Base-by-base conservation (phyloP, 2,329 filamentous ascomycete genomes). In the Colletotrichum sp. region DNA sequence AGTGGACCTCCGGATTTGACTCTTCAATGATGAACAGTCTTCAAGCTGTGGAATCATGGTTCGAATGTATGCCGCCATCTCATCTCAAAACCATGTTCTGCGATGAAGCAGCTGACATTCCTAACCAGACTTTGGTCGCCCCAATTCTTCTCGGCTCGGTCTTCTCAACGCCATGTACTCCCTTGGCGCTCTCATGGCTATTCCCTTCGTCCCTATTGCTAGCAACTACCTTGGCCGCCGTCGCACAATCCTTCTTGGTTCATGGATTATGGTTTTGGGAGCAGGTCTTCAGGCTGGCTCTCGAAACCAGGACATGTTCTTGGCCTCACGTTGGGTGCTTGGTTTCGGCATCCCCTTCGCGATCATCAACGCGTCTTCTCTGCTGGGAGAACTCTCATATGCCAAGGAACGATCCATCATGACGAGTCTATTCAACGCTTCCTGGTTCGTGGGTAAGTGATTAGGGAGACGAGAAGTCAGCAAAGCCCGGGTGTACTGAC, bases 341-440 rank as follows among this genome's bases (percentile, higher is more conserved):
- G 90, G 90, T 4, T 89, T 90, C 34, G 90, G 90, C 8, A 86
- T 90, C 30, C 85, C 87, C 0, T 90, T 89, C 77, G 87, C 86
- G 59, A 90, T 89, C 64, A 88, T 89, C 34, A 86, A 87, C 0
- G 88, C 87, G 1, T 89, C 89, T 1, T 85, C 86, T 3, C 80
- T 91, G 70, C 86, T 91, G 6, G 88, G 87, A 78, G 90, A 91
- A 70, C 82, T 91, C 6, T 87, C 86, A 1, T 87, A 91, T 78
- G 89, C 89, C 0, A 90, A 89, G 77, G 89, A 91, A 77, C 86
- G 90, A 57, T 84, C 88, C 0, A 86, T 88, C 7, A 79, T 91
- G 60, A 90, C 89, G 1, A 88, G 72, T 72, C 72, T 75, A 10
- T 91, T 90, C 83, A 91, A 91, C 71, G 88, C 81, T 5, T 70